phyloP scores from a whole-genome alignment of 257 asterid genomes.

The Solanum bulbocastanum region DNA sequence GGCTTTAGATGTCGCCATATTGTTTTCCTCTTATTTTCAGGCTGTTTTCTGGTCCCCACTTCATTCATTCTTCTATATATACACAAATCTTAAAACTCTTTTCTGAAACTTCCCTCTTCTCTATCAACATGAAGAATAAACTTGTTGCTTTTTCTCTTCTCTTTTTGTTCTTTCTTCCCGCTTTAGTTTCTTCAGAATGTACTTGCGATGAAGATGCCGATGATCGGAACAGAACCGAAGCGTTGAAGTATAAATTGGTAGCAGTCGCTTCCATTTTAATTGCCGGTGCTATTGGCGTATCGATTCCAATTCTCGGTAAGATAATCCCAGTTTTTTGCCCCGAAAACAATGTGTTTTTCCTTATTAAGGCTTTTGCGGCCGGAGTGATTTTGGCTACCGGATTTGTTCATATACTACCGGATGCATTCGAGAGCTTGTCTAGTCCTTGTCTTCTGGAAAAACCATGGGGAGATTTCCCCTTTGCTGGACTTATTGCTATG shows the following conservation, averaged over 20 bases:
- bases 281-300: conserved; percentile 2
- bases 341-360: conserved; percentile 6
- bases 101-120: not conserved
- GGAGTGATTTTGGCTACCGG: conserved; percentile 37
- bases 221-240: not conserved
- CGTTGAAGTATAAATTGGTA: conserved; percentile 7
- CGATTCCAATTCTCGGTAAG: conserved; percentile 2
- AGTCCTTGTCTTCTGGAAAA: conserved; percentile 3
- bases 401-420: not conserved
- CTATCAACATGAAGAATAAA: not conserved
- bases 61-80: too few species aligned
- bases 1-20: conserved; percentile 1
- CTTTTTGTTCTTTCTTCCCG: not conserved
- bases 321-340: conserved; percentile 9
- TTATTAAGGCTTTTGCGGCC: conserved; percentile 26
- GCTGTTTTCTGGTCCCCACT: not conserved
- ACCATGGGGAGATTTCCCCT: conserved; percentile 6
- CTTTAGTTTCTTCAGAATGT: not conserved
- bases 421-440: conserved; percentile 2
- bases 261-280: conserved; percentile 5
- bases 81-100: not conserved
- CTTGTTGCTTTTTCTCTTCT: not conserved
- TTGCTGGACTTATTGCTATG: conserved; percentile 12
- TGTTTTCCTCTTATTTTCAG: not conserved
- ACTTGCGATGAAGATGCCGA: not conserved